Conservation (phyloP, 2,329 filamentous ascomycete species). For the Ophiostoma piceae region DNA sequence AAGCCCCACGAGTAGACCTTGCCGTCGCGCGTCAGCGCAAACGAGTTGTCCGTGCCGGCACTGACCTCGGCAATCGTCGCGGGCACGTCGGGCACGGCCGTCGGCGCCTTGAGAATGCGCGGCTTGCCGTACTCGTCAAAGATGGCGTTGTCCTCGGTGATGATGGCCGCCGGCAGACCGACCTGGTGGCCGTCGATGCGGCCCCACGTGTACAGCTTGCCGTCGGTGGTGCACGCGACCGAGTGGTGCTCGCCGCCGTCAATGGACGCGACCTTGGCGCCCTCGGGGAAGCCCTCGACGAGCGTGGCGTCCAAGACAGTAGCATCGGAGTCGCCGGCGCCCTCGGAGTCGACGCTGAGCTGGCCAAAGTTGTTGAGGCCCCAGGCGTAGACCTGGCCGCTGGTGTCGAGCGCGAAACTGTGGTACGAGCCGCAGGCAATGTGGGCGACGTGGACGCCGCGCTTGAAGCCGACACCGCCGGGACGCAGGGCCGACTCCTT, state of each 20-base stretch:
- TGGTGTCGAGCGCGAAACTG: constrained; percentile 70
- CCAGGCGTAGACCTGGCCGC: constrained; percentile 71
- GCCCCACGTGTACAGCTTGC: constrained; percentile 57
- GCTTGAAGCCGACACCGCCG: constrained; percentile 34
- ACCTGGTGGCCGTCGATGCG: constrained; percentile 51
- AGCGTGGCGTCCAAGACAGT: constrained; percentile 66
- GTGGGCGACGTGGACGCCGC: constrained; percentile 59
- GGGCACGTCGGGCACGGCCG: constrained; percentile 52
- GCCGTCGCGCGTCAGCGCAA: constrained; percentile 64
- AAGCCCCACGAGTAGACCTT: constrained; percentile 77
- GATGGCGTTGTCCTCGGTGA: constrained; percentile 55
- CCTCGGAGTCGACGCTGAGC: constrained; percentile 56
- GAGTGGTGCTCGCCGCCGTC: constrained; percentile 70
- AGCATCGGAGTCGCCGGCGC: constrained; percentile 62
- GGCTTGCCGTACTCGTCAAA: constrained; percentile 59
- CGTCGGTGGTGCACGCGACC: constrained; percentile 53
- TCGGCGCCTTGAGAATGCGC: constrained; percentile 67
- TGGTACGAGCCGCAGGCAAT: constrained; percentile 70
- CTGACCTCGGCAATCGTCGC: constrained; percentile 50
- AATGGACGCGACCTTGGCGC: constrained; percentile 61
- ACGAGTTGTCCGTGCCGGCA: constrained; percentile 66
- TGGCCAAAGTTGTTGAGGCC: constrained; percentile 84
- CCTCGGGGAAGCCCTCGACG: constrained; percentile 55
- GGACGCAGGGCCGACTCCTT: constrained; percentile 34
- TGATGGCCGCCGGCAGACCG: constrained; percentile 49